Base-by-base conservation (phyloP, 805 yeast species). In the Wickerhamiella cacticola region DNA sequence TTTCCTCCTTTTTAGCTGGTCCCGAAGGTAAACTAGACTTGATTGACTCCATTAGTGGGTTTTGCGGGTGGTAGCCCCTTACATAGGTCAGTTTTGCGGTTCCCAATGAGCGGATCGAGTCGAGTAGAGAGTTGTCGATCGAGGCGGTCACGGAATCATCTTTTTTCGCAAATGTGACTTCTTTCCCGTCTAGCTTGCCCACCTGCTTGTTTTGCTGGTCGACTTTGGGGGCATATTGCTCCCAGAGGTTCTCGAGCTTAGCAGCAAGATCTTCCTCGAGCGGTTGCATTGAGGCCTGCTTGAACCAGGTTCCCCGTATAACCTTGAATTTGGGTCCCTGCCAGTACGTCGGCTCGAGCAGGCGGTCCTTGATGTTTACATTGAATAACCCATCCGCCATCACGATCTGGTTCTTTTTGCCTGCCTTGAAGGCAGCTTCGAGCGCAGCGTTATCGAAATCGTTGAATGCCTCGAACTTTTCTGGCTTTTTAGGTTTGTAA, bases 271-370 rank as follows among this genome's bases (percentile, higher is more conserved):
- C 62, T 1, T 67, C 66, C 0, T 94, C 94, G 4, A 58, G 57
- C 23, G 61, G 50, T 31, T 58, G 53, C 41, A 57, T 51, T 1
- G 76, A 76, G 45, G 74, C 74, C 8, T 72, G 59, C 31, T 69
- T 65, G 60, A 85, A 86, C 97, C 97, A 89, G 1, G 78, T 61
- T 1, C 95, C 95, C 48, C 96, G 67, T 41, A 95, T 69, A 1
- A 89, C 81, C 51, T 83, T 87, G 59, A 79, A 89, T 0, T 68
- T 65, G 0, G 96, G 92, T 1, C 96, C 96, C 6, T 76, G 78
- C 96, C 96, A 89, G 60, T 79, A 89, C 0, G 79, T 73, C 0
- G 97, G 94, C 2, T 64, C 54, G 56, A 88, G 61, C 43, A 70
- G 71, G 63, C 78, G 70, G 5, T 65, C 62, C 0, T 59, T 52